Conservation (phyloP, 2,329 filamentous ascomycete genomes). For the Tolypocladium tropicale region DNA sequence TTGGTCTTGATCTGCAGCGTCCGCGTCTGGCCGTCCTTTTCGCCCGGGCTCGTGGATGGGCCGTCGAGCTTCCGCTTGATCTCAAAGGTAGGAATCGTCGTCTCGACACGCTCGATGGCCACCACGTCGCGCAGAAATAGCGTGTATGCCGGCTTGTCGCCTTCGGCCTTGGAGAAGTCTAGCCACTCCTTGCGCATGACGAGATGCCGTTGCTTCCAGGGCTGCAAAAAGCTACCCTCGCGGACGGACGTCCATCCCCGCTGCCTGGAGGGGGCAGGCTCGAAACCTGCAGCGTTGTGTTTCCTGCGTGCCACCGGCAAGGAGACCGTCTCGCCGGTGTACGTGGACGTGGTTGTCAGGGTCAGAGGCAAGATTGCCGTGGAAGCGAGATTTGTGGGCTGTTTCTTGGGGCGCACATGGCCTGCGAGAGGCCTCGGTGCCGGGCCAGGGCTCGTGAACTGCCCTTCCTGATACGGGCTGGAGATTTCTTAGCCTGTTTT, state of each 20-base stretch:
- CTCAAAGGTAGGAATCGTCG: conserved; percentile 86
- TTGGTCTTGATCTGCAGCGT: conserved; percentile 89
- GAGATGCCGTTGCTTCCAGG: conserved; percentile 85
- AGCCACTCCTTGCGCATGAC: conserved; percentile 87
- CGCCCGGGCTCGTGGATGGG: conserved; percentile 59
- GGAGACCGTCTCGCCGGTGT: conserved; percentile 62
- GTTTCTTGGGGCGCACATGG: conserved; percentile 67
- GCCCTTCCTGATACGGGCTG: conserved; percentile 11
- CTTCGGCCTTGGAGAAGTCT: conserved; percentile 89
- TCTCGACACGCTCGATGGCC: conserved; percentile 82
- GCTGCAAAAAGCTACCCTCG: conserved; percentile 78
- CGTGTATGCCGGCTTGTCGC: conserved; percentile 76
- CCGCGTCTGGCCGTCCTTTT: conserved; percentile 71
- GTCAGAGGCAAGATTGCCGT: conserved; percentile 65
- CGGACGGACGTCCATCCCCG: conserved; percentile 79
- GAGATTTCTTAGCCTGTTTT: neutral
- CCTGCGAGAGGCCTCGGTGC: conserved; percentile 83
- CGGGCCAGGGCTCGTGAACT: conserved; percentile 95
- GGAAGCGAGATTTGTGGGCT: conserved; percentile 71
- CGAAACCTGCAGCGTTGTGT: conserved; percentile 51
- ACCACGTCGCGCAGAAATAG: conserved; percentile 80
- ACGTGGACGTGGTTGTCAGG: conserved; percentile 54
- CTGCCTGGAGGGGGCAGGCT: conserved; percentile 64
- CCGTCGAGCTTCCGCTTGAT: conserved; percentile 69
- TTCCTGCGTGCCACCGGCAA: conserved; percentile 57